Conservation (phyloP, 371 early-diverging fungal genomes). For the Mortierella sp. region DNA sequence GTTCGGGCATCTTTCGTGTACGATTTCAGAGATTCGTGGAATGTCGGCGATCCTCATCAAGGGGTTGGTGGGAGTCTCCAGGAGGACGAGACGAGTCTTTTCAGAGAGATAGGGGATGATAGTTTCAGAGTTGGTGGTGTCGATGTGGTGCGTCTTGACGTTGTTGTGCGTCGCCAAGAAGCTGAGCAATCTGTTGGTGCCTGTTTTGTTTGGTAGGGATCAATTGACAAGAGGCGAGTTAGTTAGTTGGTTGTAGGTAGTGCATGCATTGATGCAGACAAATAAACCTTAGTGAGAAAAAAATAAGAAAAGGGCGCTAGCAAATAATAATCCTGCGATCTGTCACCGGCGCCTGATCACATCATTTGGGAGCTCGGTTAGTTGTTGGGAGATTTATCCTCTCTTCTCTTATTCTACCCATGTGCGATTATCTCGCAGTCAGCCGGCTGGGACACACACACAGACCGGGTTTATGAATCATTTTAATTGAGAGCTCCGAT, state of each 20-base stretch:
- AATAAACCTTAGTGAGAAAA: neutral
- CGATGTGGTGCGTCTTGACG: constrained; percentile 86
- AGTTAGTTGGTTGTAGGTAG: neutral
- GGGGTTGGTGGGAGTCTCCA: constrained; percentile 95
- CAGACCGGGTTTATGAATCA: neutral
- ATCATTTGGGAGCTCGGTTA: constrained; percentile 28
- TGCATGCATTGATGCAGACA: neutral
- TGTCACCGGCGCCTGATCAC: constrained; percentile 28
- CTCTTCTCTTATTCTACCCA: neutral
- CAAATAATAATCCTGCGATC: constrained; percentile 37
- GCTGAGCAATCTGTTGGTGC: constrained; percentile 87
- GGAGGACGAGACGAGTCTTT: constrained; percentile 85
- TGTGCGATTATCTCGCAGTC: constrained; percentile 11
- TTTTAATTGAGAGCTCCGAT: constrained; percentile 8
- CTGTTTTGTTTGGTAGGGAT: constrained; percentile 37
- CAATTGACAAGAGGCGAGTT: neutral
- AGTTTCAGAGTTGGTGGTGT: constrained; percentile 78
- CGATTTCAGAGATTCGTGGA: constrained; percentile 76
- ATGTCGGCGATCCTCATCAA: constrained; percentile 89
- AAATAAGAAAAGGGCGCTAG: neutral
- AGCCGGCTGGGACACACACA: neutral
- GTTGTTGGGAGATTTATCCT: constrained; percentile 9
- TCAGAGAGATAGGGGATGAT: constrained; percentile 75
- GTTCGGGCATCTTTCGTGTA: constrained; percentile 76
- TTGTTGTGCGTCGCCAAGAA: constrained; percentile 77